Conservation (phyloP, 345 rosid genomes). For the Eucalyptus tenuipes region DNA sequence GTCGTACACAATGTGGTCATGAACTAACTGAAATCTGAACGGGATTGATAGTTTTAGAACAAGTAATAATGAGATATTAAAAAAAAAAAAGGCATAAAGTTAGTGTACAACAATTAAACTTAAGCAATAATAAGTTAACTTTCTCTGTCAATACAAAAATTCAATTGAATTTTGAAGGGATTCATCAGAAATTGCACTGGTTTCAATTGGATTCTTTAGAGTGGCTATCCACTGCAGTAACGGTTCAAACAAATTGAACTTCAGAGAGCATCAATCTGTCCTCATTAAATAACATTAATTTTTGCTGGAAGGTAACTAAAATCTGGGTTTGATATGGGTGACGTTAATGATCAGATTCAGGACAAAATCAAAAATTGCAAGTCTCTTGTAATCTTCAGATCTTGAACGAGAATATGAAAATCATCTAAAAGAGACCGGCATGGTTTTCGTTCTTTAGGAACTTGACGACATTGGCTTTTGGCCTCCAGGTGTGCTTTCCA, state of each 20-base stretch:
- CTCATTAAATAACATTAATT: background rate
- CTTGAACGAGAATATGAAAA: background rate
- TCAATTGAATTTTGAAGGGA: background rate
- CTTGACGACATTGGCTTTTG: background rate
- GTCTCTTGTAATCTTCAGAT: background rate
- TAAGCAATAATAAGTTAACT: background rate
- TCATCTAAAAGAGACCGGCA: background rate
- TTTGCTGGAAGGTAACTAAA: background rate
- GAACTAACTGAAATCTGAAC: rapidly evolving
- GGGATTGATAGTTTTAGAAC: rapidly evolving
- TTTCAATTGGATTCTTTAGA: background rate
- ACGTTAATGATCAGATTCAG: background rate
- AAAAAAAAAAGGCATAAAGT: background rate
- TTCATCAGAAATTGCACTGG: background rate
- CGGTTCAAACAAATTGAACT: background rate
- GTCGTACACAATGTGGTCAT: background rate
- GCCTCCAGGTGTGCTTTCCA: background rate
- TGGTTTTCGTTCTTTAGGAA: background rate
- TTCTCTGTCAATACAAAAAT: background rate
- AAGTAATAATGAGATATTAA: background rate
- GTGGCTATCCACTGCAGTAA: background rate
- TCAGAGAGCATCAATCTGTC: background rate
- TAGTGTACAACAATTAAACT: background rate
- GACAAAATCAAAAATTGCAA: background rate
- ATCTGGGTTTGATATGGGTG: background rate